These are phyloP conservation scores for Austroboletus eburneus DNA, from an alignment of 768 basidiomycete genomes.

Conservation along the genomic window DNA sequence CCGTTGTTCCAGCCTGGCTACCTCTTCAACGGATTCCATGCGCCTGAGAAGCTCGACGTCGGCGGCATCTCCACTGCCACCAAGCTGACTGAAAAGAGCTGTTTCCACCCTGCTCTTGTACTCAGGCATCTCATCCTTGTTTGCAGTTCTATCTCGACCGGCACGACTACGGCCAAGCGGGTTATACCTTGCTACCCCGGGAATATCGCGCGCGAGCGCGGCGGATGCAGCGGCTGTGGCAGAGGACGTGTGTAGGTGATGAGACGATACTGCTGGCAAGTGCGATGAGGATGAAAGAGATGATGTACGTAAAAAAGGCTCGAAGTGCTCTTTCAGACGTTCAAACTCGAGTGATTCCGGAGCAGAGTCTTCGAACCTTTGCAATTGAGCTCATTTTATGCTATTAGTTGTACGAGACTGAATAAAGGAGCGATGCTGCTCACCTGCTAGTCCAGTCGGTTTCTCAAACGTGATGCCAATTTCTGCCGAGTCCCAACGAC, in stretches of 20 bases:
- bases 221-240: slow-evolving; percentile 88
- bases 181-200: slow-evolving; percentile 76
- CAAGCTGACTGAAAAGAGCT: slow-evolving; percentile 46
- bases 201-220: slow-evolving; percentile 83
- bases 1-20: slow-evolving; percentile 71
- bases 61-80: slow-evolving; percentile 58
- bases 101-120: slow-evolving; percentile 72
- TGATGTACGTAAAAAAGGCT: slow-evolving; percentile 86
- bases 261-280: slow-evolving; percentile 50
- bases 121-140: slow-evolving; percentile 74
- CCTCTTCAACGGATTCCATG: slow-evolving; percentile 56
- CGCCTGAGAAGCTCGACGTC: slow-evolving; percentile 70
- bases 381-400: slow-evolving; percentile 67
- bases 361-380: slow-evolving; percentile 83
- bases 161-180: slow-evolving; percentile 47
- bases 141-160: slow-evolving; percentile 58
- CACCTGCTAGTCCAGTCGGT: slow-evolving; percentile 91
- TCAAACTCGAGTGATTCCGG: slow-evolving; percentile 89
- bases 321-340: slow-evolving; percentile 93
- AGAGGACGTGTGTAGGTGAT: slow-evolving; percentile 72
- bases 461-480: slow-evolving; percentile 94
- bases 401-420: slow-evolving; percentile 2
- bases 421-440: slow-evolving; percentile 17
- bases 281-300: slow-evolving; percentile 65
- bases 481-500: slow-evolving; percentile 92